phyloP scores from a whole-genome alignment of 306 rosid species.

The Glycine latifolia region DNA sequence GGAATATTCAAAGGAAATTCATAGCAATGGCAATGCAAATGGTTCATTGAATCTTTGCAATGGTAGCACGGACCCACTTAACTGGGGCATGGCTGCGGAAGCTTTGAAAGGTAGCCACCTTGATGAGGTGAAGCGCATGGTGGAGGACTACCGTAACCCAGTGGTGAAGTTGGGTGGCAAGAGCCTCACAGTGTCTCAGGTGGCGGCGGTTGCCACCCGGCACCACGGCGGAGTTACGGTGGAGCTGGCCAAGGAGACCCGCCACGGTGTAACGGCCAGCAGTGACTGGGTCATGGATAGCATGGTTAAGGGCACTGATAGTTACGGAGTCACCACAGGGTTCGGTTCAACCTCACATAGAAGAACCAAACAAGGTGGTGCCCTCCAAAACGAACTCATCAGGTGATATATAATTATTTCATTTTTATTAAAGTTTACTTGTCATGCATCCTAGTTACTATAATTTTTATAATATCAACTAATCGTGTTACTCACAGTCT shows the following conservation, averaged over 20 bases:
- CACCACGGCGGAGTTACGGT: too few relatives aligned
- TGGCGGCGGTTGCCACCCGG: constrained; percentile 69
- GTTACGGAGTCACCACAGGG: constrained; percentile 85
- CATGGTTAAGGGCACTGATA: constrained; percentile 77
- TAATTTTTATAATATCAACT: too few relatives aligned
- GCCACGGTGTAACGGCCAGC: constrained; percentile 65
- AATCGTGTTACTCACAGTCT: too few relatives aligned
- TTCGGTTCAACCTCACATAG: constrained; percentile 92
- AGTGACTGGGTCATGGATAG: constrained; percentile 88
- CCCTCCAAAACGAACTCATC: constrained; percentile 85
- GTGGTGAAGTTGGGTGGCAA: constrained; percentile 70
- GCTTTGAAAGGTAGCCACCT: constrained; percentile 72
- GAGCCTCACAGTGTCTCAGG: constrained; percentile 67
- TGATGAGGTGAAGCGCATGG: constrained; percentile 83
- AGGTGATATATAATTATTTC: constrained; percentile 69
- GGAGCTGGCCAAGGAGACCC: too few relatives aligned
- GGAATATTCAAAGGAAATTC: constrained; percentile 3
- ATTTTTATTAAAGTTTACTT: too few relatives aligned
- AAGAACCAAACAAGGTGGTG: constrained; percentile 81
- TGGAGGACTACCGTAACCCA: constrained; percentile 68
- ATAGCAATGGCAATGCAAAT: background rate
- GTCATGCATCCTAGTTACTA: too few relatives aligned
- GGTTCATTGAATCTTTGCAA: constrained; percentile 27
- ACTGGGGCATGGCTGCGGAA: constrained; percentile 78
- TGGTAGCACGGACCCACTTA: constrained; percentile 52